Evolutionary conservation across 2,329 filamentous ascomycete species (phyloP).

Genomic region (Alternaria consortialis): DNA sequence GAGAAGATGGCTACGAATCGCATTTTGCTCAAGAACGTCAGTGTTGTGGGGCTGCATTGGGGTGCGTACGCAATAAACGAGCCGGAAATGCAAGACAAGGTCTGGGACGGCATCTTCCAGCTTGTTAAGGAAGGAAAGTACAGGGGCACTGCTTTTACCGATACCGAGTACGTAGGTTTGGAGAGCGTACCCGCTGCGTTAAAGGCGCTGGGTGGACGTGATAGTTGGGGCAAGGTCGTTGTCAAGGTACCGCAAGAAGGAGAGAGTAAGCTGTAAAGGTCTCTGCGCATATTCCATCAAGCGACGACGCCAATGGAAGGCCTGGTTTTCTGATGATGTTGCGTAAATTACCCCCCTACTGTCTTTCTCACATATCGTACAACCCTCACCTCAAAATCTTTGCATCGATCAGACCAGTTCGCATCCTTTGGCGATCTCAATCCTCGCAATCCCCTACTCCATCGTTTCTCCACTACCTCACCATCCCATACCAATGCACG

Average conservation of each 20-base stretch:
- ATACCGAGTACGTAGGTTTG: constrained; percentile 82
- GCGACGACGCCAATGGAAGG: neutral
- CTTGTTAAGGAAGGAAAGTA: constrained; percentile 82
- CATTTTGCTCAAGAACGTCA: constrained; percentile 92
- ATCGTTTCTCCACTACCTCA: constrained; percentile 25
- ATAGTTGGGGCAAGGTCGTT: constrained; percentile 96
- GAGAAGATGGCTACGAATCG: constrained; percentile 94
- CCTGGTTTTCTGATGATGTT: neutral
- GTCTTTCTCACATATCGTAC: constrained; percentile 11
- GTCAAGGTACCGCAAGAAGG: constrained; percentile 76
- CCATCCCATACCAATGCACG: constrained; percentile 37
- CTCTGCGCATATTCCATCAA: neutral
- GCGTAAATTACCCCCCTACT: neutral
- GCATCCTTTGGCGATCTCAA: neutral
- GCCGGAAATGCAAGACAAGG: constrained; percentile 71
- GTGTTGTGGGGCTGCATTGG: constrained; percentile 90
- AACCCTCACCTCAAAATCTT: constrained; percentile 15
- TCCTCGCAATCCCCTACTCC: constrained; percentile 9
- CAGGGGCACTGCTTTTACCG: constrained; percentile 80
- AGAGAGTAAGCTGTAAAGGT: constrained; percentile 46
- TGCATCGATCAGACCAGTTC: constrained; percentile 1
- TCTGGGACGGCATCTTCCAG: constrained; percentile 85
- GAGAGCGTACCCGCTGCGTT: constrained; percentile 81
- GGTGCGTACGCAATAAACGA: constrained; percentile 82
- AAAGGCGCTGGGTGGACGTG: constrained; percentile 77